A percentile compares a stretch with the other conserved stretches of the same genome.
phyloP scores from a whole-genome alignment of 768 basidiomycete genomes.

The Rhodocollybia butyracea region DNA sequence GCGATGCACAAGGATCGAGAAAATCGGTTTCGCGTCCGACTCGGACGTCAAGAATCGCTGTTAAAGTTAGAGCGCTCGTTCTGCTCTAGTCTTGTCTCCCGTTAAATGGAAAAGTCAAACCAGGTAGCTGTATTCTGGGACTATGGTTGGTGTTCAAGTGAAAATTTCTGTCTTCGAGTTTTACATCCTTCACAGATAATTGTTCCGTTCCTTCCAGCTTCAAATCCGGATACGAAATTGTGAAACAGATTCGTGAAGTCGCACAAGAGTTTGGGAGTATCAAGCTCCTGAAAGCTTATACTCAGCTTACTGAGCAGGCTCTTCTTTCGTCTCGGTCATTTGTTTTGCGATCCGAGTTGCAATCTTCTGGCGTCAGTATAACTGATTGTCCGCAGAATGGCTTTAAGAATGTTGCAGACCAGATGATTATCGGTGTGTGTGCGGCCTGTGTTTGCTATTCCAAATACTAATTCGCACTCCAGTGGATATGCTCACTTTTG shows the following conservation, averaged over 20 bases:
- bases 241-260: slow-evolving; percentile 23
- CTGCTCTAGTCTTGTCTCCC: background rate
- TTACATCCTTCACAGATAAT: slow-evolving; percentile 21
- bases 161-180: background rate
- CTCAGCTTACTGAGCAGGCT: slow-evolving; percentile 21
- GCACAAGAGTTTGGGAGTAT: slow-evolving; percentile 26
- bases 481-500: slow-evolving; percentile 24
- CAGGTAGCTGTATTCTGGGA: slow-evolving; percentile 40
- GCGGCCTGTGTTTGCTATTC: background rate
- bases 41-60: too few species aligned
- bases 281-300: slow-evolving; percentile 29
- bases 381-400: slow-evolving; percentile 36
- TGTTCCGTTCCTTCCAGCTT: slow-evolving; percentile 24
- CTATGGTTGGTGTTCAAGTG: slow-evolving; percentile 26
- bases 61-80: too few species aligned
- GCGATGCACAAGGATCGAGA: too few species aligned
- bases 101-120: background rate
- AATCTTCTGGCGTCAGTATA: slow-evolving; percentile 27
- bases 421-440: slow-evolving; percentile 45
- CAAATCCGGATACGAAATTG: slow-evolving; percentile 25
- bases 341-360: background rate
- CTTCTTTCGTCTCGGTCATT: background rate
- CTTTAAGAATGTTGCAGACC: slow-evolving; percentile 40
- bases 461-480: slow-evolving; percentile 11
- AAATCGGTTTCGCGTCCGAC: too few species aligned